These are phyloP conservation scores for Evernia prunastri DNA, from an alignment of 495 filamentous ascomycete species.

Conservation along the genomic window DNA sequence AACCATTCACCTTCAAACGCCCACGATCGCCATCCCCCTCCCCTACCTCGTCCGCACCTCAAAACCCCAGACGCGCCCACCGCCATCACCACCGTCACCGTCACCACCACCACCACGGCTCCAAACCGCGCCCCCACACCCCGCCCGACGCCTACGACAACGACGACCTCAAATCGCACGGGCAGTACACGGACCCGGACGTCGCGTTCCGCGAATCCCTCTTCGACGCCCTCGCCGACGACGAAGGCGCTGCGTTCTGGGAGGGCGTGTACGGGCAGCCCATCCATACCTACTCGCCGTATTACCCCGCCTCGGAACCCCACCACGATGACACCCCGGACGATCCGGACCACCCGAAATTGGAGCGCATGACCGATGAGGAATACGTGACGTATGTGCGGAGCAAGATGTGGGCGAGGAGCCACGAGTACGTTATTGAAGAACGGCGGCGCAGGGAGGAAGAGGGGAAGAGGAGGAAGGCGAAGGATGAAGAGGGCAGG, in stretches of 20 bases:
- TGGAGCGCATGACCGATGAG: constrained; percentile 85
- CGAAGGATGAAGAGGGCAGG: constrained; percentile 37
- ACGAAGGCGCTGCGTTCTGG: constrained; percentile 95
- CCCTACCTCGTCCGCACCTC: not conserved
- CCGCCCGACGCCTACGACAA: constrained; percentile 22
- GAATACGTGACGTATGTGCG: constrained; percentile 84
- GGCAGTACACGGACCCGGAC: constrained; percentile 44
- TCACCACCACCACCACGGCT: constrained; percentile 34
- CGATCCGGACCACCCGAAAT: constrained; percentile 44
- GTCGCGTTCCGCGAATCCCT: constrained; percentile 89
- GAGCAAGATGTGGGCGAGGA: constrained; percentile 88
- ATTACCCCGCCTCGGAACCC: constrained; percentile 28
- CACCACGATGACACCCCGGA: constrained; percentile 30
- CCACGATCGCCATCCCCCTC: constrained; percentile 7
- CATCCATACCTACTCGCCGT: constrained; percentile 58
- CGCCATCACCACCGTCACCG: constrained; percentile 31
- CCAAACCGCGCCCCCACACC: constrained; percentile 24
- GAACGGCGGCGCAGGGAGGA: constrained; percentile 59
- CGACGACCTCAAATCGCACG: constrained; percentile 16
- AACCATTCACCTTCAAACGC: constrained; percentile 25
- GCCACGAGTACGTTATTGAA: constrained; percentile 55
- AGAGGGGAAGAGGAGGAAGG: constrained; percentile 42
- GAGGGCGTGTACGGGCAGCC: constrained; percentile 91
- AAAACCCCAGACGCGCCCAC: not conserved
- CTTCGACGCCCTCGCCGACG: constrained; percentile 97